Percentiles rank a stretch among this genome's conserved stretches.
Conservation (phyloP, 2,329 filamentous ascomycete species). For the Trichoderma sp. region DNA sequence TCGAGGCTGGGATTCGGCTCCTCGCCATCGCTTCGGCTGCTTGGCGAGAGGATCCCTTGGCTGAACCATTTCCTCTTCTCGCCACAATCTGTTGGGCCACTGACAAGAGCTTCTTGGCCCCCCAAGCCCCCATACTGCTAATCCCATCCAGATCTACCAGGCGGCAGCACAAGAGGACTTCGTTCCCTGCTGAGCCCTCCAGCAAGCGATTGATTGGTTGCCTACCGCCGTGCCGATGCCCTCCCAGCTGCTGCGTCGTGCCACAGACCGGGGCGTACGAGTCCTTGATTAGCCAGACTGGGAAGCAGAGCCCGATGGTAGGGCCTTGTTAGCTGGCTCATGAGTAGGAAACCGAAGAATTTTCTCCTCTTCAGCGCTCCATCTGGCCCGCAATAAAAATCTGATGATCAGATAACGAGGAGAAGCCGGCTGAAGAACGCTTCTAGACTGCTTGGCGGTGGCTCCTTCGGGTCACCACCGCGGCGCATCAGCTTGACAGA, state of each 20-base stretch:
- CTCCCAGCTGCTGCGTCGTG: neutral
- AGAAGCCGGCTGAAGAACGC: neutral
- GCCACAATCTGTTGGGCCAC: neutral
- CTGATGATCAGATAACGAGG: conserved; percentile 23
- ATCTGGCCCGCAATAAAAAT: conserved; percentile 15
- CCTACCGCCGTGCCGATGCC: neutral
- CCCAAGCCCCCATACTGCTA: neutral
- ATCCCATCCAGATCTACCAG: neutral
- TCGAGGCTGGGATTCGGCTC: neutral
- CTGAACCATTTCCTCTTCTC: neutral
- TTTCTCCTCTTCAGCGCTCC: neutral
- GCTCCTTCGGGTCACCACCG: conserved; percentile 15
- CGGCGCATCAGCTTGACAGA: neutral
- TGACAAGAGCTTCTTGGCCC: neutral
- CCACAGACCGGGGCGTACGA: neutral
- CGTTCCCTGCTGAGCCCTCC: neutral
- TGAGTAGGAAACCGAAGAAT: conserved; percentile 4
- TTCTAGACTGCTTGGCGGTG: neutral
- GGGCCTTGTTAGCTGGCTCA: neutral
- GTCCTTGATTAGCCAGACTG: conserved; percentile 13
- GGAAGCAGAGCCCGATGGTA: conserved; percentile 4
- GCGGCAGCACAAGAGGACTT: neutral
- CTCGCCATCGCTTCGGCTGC: neutral
- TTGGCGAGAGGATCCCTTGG: neutral
- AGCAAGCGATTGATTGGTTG: conserved; percentile 16